Evolutionary conservation across 164 flowering plant genomes (phyloP), one percentile per base, ranked within the genome.

Genomic region (Aristolochia californica): DNA sequence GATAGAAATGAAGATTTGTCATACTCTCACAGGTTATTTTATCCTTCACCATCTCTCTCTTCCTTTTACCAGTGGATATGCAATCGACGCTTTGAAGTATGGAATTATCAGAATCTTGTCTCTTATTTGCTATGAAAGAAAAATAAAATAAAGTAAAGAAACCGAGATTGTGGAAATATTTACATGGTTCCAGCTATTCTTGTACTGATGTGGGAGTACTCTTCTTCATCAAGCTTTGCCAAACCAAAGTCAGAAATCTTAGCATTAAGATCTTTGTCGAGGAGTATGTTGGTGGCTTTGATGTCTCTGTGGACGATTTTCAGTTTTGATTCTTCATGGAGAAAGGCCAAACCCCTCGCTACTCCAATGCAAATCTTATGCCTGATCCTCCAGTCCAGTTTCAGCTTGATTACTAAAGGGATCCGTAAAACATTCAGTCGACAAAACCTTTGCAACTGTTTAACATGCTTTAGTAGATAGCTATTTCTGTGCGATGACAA

Each of bases 251-350:
- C 83, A 0, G 80, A 79, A 34, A 79, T 75, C 40, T 79, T 79
- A 24, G 83, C 55, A 27, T 67, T 68, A 0, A 80, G 65, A 34
- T 73, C 63, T 43, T 47, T 64, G 38, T 77, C 81, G n/a, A 77
- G 76, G 18, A 77, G 67, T 2, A 78, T 58, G 59, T 79, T 76
- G 13, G 70, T 70, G 23, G 77, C 72, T 43, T 76, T 76, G 30
- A 80, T 77, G 59, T 75, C 80, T 45, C 80, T 69, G 34, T 77
- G 84, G 53, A 80, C 77, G 53, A 80, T 74, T 60, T 78, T 84
- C 27, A 84, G 66, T 21, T 62, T 66, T 38, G 91, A 82, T 69
- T 82, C 91, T 70, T 84, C 87, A 48, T 84, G 91, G 40, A 84
- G 84, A 68, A 63, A 82, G 20, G 79, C 77, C 25, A 84, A 63